phyloP scores from a whole-genome alignment of 1,284 basidiomycete species.

The Sanghuangporus sanghuang region DNA sequence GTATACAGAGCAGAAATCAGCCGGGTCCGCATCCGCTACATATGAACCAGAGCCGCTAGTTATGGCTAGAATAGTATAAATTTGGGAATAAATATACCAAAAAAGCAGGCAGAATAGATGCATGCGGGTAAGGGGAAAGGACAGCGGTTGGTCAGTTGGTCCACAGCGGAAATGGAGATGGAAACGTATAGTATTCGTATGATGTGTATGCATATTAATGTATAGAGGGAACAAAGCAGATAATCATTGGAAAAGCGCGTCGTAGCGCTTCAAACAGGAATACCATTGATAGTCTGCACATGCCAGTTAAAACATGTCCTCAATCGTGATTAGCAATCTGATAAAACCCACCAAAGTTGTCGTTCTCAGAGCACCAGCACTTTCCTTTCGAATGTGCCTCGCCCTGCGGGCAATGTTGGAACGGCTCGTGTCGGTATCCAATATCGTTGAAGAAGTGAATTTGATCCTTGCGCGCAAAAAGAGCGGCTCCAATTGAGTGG shows the following conservation, averaged over 20 bases:
- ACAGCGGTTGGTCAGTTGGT: background rate
- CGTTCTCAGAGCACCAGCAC: conserved; percentile 60
- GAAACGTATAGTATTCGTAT: background rate
- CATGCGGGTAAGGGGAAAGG: background rate
- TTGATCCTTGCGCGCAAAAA: conserved; percentile 77
- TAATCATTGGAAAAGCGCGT: conserved; percentile 43
- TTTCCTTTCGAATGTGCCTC: conserved; percentile 52
- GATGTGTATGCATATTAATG: background rate
- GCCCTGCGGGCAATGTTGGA: conserved; percentile 72
- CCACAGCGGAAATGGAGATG: background rate
- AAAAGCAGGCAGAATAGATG: background rate
- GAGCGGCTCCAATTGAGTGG: conserved; percentile 80
- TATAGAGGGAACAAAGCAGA: background rate
- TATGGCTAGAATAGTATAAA: background rate
- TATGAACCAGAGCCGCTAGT: background rate
- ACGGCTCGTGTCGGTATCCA: conserved; percentile 73
- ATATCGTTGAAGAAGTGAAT: conserved; percentile 74
- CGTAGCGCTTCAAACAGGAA: conserved; percentile 71
- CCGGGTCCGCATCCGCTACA: background rate
- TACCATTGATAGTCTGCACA: conserved; percentile 70
- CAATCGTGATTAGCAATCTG: background rate
- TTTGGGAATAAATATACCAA: conserved; percentile 3
- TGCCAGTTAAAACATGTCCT: background rate
- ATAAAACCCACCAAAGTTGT: conserved; percentile 54
- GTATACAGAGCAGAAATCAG: background rate